These are phyloP conservation scores for Stachybotrys chlorohalonatus DNA, from an alignment of 2,329 filamentous ascomycete genomes.

Conservation along the genomic window DNA sequence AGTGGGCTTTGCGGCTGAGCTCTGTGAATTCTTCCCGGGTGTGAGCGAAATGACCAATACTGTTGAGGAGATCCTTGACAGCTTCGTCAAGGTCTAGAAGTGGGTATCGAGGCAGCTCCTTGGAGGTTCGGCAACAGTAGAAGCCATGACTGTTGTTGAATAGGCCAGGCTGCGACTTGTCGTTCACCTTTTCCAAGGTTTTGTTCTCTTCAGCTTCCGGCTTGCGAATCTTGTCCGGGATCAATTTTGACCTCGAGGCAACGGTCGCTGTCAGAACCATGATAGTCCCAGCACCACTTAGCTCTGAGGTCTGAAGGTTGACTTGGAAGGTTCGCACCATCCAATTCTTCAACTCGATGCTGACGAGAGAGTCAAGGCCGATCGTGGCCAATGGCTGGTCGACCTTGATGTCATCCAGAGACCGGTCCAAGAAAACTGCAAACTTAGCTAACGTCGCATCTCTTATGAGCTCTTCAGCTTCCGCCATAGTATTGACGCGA, in stretches of 20 bases:
- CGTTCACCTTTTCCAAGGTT: background rate
- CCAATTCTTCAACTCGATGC: background rate
- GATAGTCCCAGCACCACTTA: background rate
- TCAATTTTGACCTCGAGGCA: background rate
- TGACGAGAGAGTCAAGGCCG: background rate
- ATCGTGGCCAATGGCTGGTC: background rate
- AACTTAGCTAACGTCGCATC: background rate
- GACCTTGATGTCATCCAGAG: background rate
- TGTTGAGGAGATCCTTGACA: background rate
- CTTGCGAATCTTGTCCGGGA: background rate
- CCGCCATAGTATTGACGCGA: background rate
- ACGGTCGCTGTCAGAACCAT: background rate
- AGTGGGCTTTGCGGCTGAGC: background rate
- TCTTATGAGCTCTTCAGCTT: background rate
- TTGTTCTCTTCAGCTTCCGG: background rate
- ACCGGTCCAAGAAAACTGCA: background rate
- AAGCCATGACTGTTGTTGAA: background rate
- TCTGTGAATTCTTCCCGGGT: background rate
- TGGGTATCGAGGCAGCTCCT: background rate
- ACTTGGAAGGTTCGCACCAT: background rate
- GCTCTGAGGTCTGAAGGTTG: background rate
- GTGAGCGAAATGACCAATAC: background rate
- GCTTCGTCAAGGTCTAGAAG: background rate
- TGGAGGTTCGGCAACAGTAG: background rate
- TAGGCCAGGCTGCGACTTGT: no score